Conservation (phyloP, 179 eudicot genomes). For the Beta lomatogona region DNA sequence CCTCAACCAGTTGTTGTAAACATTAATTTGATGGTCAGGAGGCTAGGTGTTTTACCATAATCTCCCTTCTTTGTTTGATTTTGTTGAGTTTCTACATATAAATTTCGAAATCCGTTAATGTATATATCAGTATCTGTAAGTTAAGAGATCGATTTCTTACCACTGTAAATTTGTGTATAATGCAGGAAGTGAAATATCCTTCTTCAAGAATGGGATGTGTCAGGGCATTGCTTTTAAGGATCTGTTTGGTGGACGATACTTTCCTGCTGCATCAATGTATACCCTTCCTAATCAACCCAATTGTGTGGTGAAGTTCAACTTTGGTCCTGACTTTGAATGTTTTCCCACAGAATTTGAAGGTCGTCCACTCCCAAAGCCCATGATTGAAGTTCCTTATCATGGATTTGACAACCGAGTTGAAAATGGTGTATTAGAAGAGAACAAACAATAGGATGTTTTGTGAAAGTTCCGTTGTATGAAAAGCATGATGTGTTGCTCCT, state of each 20-base stretch:
- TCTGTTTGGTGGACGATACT: constrained; percentile 87
- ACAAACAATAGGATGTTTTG: constrained; percentile 35
- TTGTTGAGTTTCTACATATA: neutral
- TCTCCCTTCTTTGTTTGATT: neutral
- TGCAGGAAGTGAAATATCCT: constrained; percentile 95
- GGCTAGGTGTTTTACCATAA: neutral
- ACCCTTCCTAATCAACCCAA: constrained; percentile 93
- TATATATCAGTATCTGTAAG: neutral
- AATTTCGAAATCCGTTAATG: neutral
- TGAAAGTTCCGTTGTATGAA: constrained; percentile 9
- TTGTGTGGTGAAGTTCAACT: constrained; percentile 87
- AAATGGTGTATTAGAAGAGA: constrained; percentile 75
- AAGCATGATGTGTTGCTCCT: constrained; percentile 7
- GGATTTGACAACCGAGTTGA: constrained; percentile 64
- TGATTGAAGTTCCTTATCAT: constrained; percentile 90
- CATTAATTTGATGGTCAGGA: neutral
- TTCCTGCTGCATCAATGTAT: constrained; percentile 97
- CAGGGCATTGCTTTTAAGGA: constrained; percentile 90
- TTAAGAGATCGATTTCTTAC: constrained; percentile 18
- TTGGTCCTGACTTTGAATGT: constrained; percentile 89
- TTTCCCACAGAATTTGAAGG: constrained; percentile 75
- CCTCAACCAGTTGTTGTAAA: neutral
- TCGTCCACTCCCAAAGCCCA: constrained; percentile 73
- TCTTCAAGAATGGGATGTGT: constrained; percentile 82
- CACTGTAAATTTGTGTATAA: neutral